phyloP scores from a whole-genome alignment of 2,329 filamentous ascomycete species.

The Cladophialophora exuberans region DNA sequence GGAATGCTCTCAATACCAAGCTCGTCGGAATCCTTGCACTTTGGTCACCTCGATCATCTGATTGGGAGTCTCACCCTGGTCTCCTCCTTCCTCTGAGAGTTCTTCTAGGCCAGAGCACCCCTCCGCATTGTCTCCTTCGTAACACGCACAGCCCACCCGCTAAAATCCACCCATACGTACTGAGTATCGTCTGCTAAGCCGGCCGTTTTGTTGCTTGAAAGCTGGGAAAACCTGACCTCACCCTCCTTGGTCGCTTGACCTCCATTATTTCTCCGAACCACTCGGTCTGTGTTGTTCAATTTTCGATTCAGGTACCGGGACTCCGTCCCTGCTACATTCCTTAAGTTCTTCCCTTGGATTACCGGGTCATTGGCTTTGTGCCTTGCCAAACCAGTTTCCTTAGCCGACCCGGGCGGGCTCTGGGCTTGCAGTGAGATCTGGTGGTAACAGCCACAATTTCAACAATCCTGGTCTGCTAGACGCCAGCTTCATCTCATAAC shows the following conservation, averaged over 20 bases:
- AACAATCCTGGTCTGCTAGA: slow-evolving; percentile 26
- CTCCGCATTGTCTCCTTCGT: slow-evolving; percentile 1
- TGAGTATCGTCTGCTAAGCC: slow-evolving; percentile 6
- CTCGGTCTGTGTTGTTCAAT: slow-evolving; percentile 5
- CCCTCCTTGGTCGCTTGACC: slow-evolving; percentile 12
- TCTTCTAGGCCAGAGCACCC: neutral
- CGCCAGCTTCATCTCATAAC: slow-evolving; percentile 26
- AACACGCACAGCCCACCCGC: slow-evolving; percentile 5
- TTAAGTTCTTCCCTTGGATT: slow-evolving; percentile 1
- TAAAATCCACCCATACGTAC: neutral
- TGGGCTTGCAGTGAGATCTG: slow-evolving; percentile 23
- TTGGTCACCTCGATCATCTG: neutral
- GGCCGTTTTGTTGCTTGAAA: slow-evolving; percentile 8
- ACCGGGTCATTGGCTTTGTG: neutral
- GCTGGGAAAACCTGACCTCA: too few relatives aligned
- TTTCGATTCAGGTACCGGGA: slow-evolving; percentile 10
- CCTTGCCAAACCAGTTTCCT: slow-evolving; percentile 14
- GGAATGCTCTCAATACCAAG: neutral
- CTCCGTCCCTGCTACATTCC: neutral
- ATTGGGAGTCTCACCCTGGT: neutral
- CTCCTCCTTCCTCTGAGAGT: neutral
- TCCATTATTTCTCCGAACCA: slow-evolving; percentile 19
- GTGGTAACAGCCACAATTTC: slow-evolving; percentile 25
- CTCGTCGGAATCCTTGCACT: neutral
- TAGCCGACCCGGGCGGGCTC: slow-evolving; percentile 16